Percentiles rank a stretch among this genome's conserved stretches.
Conservation (phyloP, 31 red algal species). For the Asparagopsis taxiformis region DNA sequence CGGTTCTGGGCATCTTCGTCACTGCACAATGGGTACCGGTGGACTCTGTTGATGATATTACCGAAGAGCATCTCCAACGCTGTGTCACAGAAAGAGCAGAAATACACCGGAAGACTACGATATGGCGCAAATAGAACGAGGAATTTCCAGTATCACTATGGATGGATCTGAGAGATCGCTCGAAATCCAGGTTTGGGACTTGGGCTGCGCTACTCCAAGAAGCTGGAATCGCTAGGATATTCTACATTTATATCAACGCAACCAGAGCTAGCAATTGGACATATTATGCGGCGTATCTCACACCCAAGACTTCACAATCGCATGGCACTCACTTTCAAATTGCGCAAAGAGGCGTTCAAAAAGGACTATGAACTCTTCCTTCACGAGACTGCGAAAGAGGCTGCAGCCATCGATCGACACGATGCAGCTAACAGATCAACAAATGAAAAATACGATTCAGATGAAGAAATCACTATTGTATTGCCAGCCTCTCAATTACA, state of each 20-base stretch:
- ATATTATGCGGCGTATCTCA: not conserved
- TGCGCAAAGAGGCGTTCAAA: not conserved
- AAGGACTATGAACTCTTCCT: not conserved
- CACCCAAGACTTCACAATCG: not conserved
- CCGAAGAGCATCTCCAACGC: conserved; percentile 15
- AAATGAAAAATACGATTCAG: not conserved
- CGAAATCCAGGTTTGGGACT: not conserved
- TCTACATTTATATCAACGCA: not conserved
- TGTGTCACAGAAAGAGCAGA: not conserved
- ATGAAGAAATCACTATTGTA: too few species aligned
- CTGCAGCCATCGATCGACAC: not conserved
- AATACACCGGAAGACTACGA: conserved; percentile 15
- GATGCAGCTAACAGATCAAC: not conserved
- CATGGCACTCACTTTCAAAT: not conserved
- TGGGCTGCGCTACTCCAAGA: not conserved
- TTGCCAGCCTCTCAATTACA: too few species aligned
- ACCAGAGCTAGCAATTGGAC: not conserved
- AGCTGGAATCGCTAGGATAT: not conserved
- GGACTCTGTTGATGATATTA: conserved; percentile 10
- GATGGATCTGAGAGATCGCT: not conserved
- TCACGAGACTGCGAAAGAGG: not conserved
- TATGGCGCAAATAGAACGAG: conserved; percentile 2
- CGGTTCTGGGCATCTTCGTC: not conserved
- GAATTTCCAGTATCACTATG: conserved; percentile 13
- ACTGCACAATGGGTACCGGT: conserved; percentile 18